A percentile compares a stretch with the other conserved stretches of the same genome.
Conservation (phyloP, 1,139 yeast species). For the Kodamaea sp. region DNA sequence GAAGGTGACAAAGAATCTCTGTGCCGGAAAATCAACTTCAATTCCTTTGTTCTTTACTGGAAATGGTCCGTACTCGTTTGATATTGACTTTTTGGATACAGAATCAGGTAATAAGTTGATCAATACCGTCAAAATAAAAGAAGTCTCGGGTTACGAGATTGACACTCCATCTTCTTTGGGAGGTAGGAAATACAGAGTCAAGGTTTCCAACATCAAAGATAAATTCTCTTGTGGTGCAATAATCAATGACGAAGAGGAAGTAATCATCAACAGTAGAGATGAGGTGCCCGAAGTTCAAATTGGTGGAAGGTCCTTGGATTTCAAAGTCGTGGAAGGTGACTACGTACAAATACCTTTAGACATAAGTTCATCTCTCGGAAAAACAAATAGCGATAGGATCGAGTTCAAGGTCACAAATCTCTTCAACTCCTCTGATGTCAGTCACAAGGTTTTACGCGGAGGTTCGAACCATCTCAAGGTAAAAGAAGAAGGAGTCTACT, state of each 20-base stretch:
- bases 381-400: constrained; percentile 25
- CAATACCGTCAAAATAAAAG: constrained; percentile 44
- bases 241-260: constrained; percentile 35
- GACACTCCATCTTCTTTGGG: constrained; percentile 52
- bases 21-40: constrained; percentile 40
- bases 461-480: constrained; percentile 45
- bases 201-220: constrained; percentile 68
- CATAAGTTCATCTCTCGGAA: constrained; percentile 32
- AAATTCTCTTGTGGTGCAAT: constrained; percentile 69
- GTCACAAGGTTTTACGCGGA: constrained; percentile 26
- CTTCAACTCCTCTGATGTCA: constrained; percentile 23
- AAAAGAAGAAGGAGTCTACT: constrained; percentile 62
- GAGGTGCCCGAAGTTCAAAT: constrained; percentile 19
- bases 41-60: constrained; percentile 69
- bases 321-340: constrained; percentile 62
- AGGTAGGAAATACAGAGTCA: constrained; percentile 73
- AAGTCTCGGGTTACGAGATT: constrained; percentile 46
- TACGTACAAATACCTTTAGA: constrained; percentile 58
- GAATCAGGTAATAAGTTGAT: constrained; percentile 36
- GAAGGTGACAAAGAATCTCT: constrained; percentile 27
- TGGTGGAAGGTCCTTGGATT: constrained; percentile 6
- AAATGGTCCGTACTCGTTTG: constrained; percentile 71
- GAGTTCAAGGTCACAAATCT: constrained; percentile 24
- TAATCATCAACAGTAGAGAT: constrained; percentile 30
- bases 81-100: constrained; percentile 52